These are phyloP conservation scores for Neoconidiobolus thromboides DNA, from an alignment of 371 early-diverging fungal genomes.

Conservation along the genomic window DNA sequence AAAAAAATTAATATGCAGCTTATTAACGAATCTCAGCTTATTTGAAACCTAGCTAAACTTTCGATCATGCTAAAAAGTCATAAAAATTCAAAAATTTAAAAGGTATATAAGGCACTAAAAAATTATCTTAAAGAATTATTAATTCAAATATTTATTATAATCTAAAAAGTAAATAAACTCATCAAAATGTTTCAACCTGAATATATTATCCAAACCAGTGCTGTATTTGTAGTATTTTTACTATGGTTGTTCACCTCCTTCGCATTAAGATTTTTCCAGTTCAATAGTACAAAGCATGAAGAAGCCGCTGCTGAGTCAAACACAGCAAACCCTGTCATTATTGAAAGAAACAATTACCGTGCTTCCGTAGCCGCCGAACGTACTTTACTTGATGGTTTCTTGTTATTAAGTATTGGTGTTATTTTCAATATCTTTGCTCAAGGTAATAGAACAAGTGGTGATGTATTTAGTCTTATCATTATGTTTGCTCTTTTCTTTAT, in stretches of 20 bases:
- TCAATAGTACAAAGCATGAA: background rate
- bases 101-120: too few relatives aligned
- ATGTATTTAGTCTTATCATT: background rate
- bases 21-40: too few relatives aligned
- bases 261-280: background rate
- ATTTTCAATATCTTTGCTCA: background rate
- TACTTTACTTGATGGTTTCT: slow-evolving; percentile 1
- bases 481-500: background rate
- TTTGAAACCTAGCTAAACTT: too few relatives aligned
- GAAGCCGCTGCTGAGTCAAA: background rate
- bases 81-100: too few relatives aligned
- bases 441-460: background rate
- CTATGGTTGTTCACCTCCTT: background rate
- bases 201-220: slow-evolving; percentile 1
- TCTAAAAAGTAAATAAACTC: too few relatives aligned
- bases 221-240: slow-evolving; percentile 1
- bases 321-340: background rate
- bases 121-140: too few relatives aligned
- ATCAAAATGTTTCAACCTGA: slow-evolving; percentile 1
- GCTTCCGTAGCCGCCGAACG: background rate
- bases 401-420: slow-evolving; percentile 2
- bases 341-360: background rate
- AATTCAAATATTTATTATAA: too few relatives aligned
- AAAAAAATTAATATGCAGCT: too few relatives aligned
- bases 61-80: too few relatives aligned